Evolutionary conservation across 1,284 basidiomycete species (phyloP).

Genomic region (Neonothopanus nambi): DNA sequence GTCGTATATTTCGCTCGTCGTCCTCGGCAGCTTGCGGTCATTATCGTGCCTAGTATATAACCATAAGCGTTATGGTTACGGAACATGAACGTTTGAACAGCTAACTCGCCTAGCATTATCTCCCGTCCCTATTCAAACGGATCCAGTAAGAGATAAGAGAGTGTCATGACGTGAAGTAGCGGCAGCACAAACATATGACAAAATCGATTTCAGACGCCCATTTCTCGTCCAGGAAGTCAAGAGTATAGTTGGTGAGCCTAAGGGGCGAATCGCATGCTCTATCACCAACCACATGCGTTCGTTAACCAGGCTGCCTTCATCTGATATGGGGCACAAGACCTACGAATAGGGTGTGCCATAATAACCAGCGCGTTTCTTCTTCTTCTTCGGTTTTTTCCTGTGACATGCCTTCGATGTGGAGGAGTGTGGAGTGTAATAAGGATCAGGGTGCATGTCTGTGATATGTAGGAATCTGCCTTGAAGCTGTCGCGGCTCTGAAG

Average conservation of each 20-base stretch:
- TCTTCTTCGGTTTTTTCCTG: slow-evolving; percentile 59
- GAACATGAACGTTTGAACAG: background rate
- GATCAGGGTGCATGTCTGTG: slow-evolving; percentile 83
- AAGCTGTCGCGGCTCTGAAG: slow-evolving; percentile 48
- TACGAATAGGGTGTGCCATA: slow-evolving; percentile 67
- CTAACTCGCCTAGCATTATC: slow-evolving; percentile 79
- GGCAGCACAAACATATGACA: slow-evolving; percentile 65
- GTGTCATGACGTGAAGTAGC: background rate
- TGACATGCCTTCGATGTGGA: slow-evolving; percentile 64
- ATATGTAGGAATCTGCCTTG: slow-evolving; percentile 75
- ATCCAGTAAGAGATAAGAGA: slow-evolving; percentile 13
- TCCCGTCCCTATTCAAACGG: slow-evolving; percentile 70
- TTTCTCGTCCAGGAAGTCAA: slow-evolving; percentile 79
- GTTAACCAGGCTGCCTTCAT: slow-evolving; percentile 10
- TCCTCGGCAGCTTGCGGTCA: slow-evolving; percentile 79
- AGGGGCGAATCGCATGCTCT: slow-evolving; percentile 89
- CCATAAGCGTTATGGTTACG: background rate
- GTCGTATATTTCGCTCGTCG: slow-evolving; percentile 78
- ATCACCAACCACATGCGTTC: slow-evolving; percentile 16
- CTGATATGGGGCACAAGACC: slow-evolving; percentile 24
- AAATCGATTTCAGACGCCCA: slow-evolving; percentile 89
- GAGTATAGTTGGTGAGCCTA: slow-evolving; percentile 75
- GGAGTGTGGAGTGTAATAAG: slow-evolving; percentile 51
- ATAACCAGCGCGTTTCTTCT: slow-evolving; percentile 49
- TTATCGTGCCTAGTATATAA: slow-evolving; percentile 74